Percentiles rank a stretch among this genome's conserved stretches.
Evolutionary conservation across 306 rosid species (phyloP).

Genomic region (Corylus avellana): DNA sequence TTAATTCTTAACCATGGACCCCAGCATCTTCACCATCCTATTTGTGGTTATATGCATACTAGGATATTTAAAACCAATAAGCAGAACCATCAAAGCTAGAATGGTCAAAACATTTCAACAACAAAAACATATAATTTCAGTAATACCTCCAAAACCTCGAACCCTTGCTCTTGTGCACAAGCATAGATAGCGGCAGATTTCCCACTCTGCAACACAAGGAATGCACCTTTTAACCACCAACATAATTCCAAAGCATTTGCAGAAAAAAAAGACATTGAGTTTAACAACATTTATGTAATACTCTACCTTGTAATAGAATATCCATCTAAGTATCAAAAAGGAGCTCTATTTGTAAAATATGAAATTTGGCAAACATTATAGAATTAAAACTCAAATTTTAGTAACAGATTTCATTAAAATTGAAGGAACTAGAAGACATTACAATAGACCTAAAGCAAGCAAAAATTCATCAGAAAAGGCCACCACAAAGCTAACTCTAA

Average conservation of each 20-base stretch:
- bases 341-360: not conserved
- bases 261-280: not conserved
- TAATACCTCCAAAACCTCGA: constrained; percentile 78
- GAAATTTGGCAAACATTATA: not conserved
- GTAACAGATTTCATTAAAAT: not conserved
- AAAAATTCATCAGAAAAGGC: not conserved
- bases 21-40: not conserved
- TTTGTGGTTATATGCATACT: not conserved
- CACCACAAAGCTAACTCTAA: not conserved
- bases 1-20: constrained; percentile 13
- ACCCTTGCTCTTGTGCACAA: constrained; percentile 88
- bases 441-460: not conserved
- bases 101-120: constrained; percentile 19
- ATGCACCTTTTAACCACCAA: constrained; percentile 29
- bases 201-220: constrained; percentile 76
- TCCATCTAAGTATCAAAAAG: not conserved
- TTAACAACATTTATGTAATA: constrained; percentile 13
- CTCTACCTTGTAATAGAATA: not conserved
- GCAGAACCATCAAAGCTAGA: constrained; percentile 9
- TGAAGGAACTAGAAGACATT: not conserved
- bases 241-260: constrained; percentile 19
- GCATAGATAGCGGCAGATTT: constrained; percentile 96
- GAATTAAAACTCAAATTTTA: not conserved
- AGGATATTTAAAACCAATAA: constrained; percentile 19
- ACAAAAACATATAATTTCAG: constrained; percentile 4